Percentiles rank a stretch among this genome's conserved stretches.
Conservation (phyloP, 2,329 filamentous ascomycete genomes). For the Fusarium oligoseptatum region DNA sequence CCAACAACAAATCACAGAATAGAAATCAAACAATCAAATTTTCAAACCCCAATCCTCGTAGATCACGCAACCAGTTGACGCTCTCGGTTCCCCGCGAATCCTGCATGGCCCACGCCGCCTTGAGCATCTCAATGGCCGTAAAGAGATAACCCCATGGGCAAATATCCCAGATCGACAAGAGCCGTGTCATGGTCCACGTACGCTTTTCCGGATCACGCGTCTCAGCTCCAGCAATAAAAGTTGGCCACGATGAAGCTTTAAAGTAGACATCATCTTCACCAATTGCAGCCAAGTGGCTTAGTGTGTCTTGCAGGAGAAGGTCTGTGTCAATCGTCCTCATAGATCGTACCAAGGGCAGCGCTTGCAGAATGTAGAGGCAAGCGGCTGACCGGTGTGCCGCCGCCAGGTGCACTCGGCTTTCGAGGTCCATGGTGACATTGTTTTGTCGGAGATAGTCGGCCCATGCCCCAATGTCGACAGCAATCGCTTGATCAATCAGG, state of each 20-base stretch:
- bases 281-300: slow-evolving; percentile 64
- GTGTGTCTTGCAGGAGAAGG: slow-evolving; percentile 63
- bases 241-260: slow-evolving; percentile 72
- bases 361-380: slow-evolving; percentile 62
- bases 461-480: slow-evolving; percentile 60
- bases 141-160: slow-evolving; percentile 66
- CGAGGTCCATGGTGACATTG: slow-evolving; percentile 54
- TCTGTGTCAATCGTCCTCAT: slow-evolving; percentile 56
- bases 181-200: slow-evolving; percentile 64
- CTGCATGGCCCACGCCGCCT: slow-evolving; percentile 61
- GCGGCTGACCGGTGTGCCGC: slow-evolving; percentile 62
- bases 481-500: slow-evolving; percentile 57
- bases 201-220: slow-evolving; percentile 61
- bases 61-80: slow-evolving; percentile 58
- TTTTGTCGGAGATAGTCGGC: slow-evolving; percentile 55
- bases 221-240: slow-evolving; percentile 70
- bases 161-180: slow-evolving; percentile 59
- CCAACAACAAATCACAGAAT: slow-evolving; percentile 10
- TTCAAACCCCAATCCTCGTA: slow-evolving; percentile 60
- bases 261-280: slow-evolving; percentile 64
- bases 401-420: slow-evolving; percentile 59
- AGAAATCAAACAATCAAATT: slow-evolving; percentile 59
- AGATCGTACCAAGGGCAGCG: slow-evolving; percentile 55
- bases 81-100: slow-evolving; percentile 47
- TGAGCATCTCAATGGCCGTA: slow-evolving; percentile 63